Evolutionary conservation across 2,329 filamentous ascomycete genomes (phyloP), one percentile per base, ranked within the genome.

Genomic region (Cladosporium sp.): DNA sequence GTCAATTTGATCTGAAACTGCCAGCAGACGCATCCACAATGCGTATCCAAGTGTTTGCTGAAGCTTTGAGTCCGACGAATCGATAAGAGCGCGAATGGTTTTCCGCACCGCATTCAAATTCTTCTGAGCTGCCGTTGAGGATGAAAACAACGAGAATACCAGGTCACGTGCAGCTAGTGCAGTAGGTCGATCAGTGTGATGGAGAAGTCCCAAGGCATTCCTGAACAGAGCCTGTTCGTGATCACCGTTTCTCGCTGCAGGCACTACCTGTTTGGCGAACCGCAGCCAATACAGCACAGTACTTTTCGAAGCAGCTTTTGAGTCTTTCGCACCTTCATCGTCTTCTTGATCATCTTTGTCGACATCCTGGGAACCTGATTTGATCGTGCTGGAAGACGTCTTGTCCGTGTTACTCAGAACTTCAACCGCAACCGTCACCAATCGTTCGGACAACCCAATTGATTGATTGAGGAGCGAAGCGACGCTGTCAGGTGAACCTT

Each of bases 1-100:
- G 9, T 55, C 54, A 16, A 59, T 32, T 3, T 9, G 18, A 1
- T 44, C 40, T 9, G 41, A 43, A 9, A 55, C 54, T 4, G 53
- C 49, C 13, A 58, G 43, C 56, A 57, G 59, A 7, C 60, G 58
- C 16, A 66, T 60, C 64, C 64, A 66, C 2, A 66, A 46, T 3
- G 57, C 59, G 32, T 57, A 65, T 7, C 60, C 61, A 5, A 59
- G 16, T 2, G 59, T 58, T 38, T 58, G 52, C 10, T 54, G 46
- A 4, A 54, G 35, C 19, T 46, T 53, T 10, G 43, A 16, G 31
- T 53, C 50, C 28, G 18, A 16, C 5, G 50, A 28, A n/a, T 37
- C 34, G 43, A 46, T 46, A 3, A 53, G 37, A 8, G 35, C 46
- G 28, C 28, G 31, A 11, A 53, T 42, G 8, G 35, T 46, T 6